Evolutionary conservation across 768 basidiomycete genomes (phyloP).

Genomic region (Boletus rufocinnamomeus): DNA sequence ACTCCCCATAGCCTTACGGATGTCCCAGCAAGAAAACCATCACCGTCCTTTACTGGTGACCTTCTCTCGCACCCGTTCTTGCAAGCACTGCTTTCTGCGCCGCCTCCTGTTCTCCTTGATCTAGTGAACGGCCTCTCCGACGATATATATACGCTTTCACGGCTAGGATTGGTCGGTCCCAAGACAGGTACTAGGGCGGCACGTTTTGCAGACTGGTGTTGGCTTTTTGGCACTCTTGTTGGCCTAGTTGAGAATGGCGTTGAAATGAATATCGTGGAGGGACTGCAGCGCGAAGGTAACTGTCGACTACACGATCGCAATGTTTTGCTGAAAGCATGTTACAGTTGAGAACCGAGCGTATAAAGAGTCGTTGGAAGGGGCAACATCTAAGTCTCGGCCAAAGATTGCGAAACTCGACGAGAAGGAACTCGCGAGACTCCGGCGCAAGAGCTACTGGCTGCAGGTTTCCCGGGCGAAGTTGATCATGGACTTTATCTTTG

Average conservation of each 20-base stretch:
- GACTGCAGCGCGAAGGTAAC: slow-evolving; percentile 63
- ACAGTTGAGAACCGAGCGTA: slow-evolving; percentile 75
- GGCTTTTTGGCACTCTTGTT: slow-evolving; percentile 78
- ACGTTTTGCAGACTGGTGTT: slow-evolving; percentile 83
- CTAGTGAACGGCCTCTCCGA: slow-evolving; percentile 74
- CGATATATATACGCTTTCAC: slow-evolving; percentile 76
- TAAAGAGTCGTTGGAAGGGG: slow-evolving; percentile 68
- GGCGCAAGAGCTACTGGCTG: slow-evolving; percentile 76
- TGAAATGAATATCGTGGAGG: slow-evolving; percentile 69
- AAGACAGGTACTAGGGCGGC: slow-evolving; percentile 68
- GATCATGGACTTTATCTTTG: slow-evolving; percentile 83
- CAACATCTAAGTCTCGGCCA: slow-evolving; percentile 69
- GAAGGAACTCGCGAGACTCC: slow-evolving; percentile 66
- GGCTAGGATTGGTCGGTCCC: slow-evolving; percentile 67
- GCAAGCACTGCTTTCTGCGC: slow-evolving; percentile 73
- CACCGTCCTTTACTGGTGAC: slow-evolving; percentile 16
- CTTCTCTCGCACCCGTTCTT: slow-evolving; percentile 60
- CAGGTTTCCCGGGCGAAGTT: slow-evolving; percentile 70
- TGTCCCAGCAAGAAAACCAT: slow-evolving; percentile 8
- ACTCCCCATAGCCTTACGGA: slow-evolving; percentile 25
- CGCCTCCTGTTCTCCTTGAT: slow-evolving; percentile 81
- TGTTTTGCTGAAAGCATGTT: not conserved
- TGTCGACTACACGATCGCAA: not conserved
- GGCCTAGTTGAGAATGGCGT: slow-evolving; percentile 83
- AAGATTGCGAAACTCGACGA: slow-evolving; percentile 60